These are phyloP conservation scores for Aspergillus glaucus DNA, from an alignment of 2,329 filamentous ascomycete genomes.

Conservation along the genomic window DNA sequence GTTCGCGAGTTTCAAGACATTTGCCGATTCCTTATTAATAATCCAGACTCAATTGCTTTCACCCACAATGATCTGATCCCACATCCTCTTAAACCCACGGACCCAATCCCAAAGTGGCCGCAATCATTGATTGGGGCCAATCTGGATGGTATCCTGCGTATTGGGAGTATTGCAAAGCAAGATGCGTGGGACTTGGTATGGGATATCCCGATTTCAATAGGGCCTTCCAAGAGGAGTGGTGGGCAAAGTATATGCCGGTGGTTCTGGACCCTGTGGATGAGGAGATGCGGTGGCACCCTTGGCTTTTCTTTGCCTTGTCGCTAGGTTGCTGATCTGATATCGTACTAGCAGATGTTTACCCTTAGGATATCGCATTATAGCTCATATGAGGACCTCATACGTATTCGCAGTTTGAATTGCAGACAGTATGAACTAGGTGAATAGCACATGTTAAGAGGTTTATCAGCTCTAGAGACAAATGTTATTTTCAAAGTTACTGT, in stretches of 20 bases:
- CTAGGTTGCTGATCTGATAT: too few relatives aligned
- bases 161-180: slow-evolving; percentile 27
- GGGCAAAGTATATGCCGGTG: slow-evolving; percentile 22
- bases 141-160: slow-evolving; percentile 27
- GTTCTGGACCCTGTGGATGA: slow-evolving; percentile 28
- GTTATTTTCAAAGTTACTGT: too few relatives aligned
- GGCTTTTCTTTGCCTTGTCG: slow-evolving; percentile 24
- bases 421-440: too few relatives aligned
- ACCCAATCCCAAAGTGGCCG: slow-evolving; percentile 17
- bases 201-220: slow-evolving; percentile 11
- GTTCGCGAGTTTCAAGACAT: slow-evolving; percentile 26
- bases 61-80: slow-evolving; percentile 15
- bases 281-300: slow-evolving; percentile 26
- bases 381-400: too few relatives aligned
- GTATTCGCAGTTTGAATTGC: too few relatives aligned
- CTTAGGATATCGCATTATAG: too few relatives aligned
- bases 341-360: too few relatives aligned
- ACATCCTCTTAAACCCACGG: slow-evolving; percentile 18
- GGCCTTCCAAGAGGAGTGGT: slow-evolving; percentile 26
- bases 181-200: slow-evolving; percentile 14
- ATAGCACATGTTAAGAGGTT: too few relatives aligned
- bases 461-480: too few relatives aligned
- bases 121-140: slow-evolving; percentile 25
- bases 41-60: slow-evolving; percentile 16
- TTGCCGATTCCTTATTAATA: slow-evolving; percentile 24